Percentiles rank a stretch among this genome's conserved stretches.
Conservation (phyloP, 1,284 basidiomycete species). For the Fomitopsis pinicola region DNA sequence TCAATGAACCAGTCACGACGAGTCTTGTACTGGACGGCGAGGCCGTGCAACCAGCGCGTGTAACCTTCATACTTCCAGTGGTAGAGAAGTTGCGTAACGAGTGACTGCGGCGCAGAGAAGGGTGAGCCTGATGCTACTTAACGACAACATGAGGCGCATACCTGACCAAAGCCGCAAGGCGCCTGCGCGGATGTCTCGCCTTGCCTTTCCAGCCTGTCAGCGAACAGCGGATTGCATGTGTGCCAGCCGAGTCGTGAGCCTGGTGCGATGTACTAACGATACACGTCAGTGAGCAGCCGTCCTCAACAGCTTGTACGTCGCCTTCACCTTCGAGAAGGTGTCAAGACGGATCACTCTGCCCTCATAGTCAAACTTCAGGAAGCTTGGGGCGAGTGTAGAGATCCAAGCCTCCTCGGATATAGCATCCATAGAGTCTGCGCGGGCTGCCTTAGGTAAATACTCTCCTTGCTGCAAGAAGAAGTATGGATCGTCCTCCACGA, state of each 20-base stretch:
- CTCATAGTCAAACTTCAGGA: conserved; percentile 69
- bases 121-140: not conserved
- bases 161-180: conserved; percentile 72
- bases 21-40: conserved; percentile 49
- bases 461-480: conserved; percentile 66
- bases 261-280: conserved; percentile 60
- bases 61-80: conserved; percentile 73
- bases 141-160: conserved; percentile 15
- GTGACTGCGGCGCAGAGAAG: conserved; percentile 31
- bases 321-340: conserved; percentile 72
- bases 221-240: conserved; percentile 66
- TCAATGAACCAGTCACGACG: conserved; percentile 65
- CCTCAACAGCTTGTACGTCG: not conserved
- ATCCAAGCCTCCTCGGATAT: conserved; percentile 42
- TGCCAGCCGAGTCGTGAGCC: conserved; percentile 80
- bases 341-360: conserved; percentile 78
- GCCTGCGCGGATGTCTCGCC: conserved; percentile 70
- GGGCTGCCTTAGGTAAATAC: conserved; percentile 44
- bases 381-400: conserved; percentile 59
- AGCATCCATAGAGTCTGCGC: conserved; percentile 24
- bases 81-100: conserved; percentile 59
- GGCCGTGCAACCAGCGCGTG: conserved; percentile 70
- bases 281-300: not conserved
- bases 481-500: conserved; percentile 82
- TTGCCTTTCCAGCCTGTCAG: conserved; percentile 74